phyloP scores from a whole-genome alignment of 2,329 filamentous ascomycete genomes.

The Ceratocystis variospora region DNA sequence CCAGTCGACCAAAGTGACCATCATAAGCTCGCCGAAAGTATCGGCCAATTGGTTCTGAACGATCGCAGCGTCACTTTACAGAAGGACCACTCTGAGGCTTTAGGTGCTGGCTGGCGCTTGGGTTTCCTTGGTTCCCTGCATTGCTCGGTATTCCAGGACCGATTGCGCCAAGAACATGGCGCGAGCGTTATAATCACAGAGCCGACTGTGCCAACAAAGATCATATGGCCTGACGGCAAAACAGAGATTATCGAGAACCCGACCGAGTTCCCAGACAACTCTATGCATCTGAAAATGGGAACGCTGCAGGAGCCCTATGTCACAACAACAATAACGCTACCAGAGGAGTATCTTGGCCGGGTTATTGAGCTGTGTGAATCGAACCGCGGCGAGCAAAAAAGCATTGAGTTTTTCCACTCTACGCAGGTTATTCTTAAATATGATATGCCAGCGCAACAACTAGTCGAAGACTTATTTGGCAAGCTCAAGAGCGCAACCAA shows the following conservation, averaged over 20 bases:
- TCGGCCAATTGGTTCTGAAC: conserved; percentile 84
- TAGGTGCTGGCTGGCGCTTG: conserved; percentile 85
- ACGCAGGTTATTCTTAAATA: conserved; percentile 94
- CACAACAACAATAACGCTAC: conserved; percentile 71
- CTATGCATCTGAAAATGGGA: conserved; percentile 29
- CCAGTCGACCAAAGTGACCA: conserved; percentile 85
- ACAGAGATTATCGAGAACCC: conserved; percentile 62
- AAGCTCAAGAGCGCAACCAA: conserved; percentile 89
- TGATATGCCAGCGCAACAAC: conserved; percentile 68
- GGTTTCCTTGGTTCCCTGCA: conserved; percentile 94
- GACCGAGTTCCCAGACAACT: conserved; percentile 57
- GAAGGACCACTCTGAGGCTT: conserved; percentile 85
- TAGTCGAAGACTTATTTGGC: conserved; percentile 95
- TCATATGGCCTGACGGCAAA: conserved; percentile 43
- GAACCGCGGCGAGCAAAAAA: conserved; percentile 76
- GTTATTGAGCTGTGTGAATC: conserved; percentile 90
- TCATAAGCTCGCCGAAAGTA: conserved; percentile 77
- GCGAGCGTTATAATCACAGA: conserved; percentile 94
- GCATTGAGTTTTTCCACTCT: conserved; percentile 78
- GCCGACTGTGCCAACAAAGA: conserved; percentile 82
- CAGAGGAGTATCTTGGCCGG: conserved; percentile 84
- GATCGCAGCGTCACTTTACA: conserved; percentile 87
- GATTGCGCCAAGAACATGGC: conserved; percentile 84
- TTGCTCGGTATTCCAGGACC: conserved; percentile 97
- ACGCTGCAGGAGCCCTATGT: conserved; percentile 47